Base-by-base conservation (phyloP, 2,329 filamentous ascomycete species). In the Drechmeria coniospora region DNA sequence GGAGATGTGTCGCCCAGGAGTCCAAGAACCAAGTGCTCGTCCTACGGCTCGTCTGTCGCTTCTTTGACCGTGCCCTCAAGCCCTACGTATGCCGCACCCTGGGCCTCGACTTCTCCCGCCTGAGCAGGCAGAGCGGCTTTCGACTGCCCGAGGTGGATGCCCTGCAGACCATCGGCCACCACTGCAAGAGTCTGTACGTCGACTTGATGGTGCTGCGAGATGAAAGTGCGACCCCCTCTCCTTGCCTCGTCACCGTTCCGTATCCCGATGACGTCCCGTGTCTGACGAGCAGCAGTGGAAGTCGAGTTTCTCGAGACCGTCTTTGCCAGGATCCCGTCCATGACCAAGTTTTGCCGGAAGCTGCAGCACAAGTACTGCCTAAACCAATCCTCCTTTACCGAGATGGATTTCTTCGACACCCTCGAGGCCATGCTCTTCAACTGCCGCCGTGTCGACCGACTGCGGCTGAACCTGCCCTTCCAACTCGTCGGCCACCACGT, bases 161-260 rank as follows among this genome's bases (percentile, higher is more conserved):
- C 6, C 41, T 67, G n/a, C 50, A 54, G 35, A 56, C 54, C 3
- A 51, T 64, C 27, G 62, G 59, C 3, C 50, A 53, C 17, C 47
- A 61, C n/a, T 63, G 60, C 49, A 57, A 57, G 36, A 56, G 59
- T 17, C 38, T 68, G 4, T 63, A 60, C 32, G 49, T 68, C 26
- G 63, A 68, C 38, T 45, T 68, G 42, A 65, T 63, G 59, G 53
- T 65, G 11, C 43, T 68, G 21, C 55, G 63, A 36, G 63, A 68
- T 38, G 60, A 65, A 29, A 41, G 63, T 65, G 46, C 18, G 18
- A 10, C 10, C 10, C 18, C 18, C 14, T 17, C 12, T 17, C 10
- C 8, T 21, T 20, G 12, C 18, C 8, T 5, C 13, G n/a, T n/a
- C 9, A 21, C 15, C 11, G 6, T 21, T 23, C 20, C n/a, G n/a